phyloP scores from a whole-genome alignment of 345 rosid species.

The Theobroma cacao region DNA sequence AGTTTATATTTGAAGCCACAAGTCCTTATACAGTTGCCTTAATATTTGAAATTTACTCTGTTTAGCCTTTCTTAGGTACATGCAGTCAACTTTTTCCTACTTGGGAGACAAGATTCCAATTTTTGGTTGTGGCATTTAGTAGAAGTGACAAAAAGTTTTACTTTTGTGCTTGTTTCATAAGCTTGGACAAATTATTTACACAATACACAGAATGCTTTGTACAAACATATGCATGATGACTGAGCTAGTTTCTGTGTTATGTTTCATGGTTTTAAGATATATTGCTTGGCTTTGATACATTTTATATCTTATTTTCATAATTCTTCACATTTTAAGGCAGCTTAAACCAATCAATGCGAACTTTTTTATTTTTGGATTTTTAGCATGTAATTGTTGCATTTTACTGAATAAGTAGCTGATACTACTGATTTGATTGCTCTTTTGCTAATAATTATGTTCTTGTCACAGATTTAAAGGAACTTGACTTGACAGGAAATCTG shows the following conservation, averaged over 20 bases:
- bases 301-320: not conserved
- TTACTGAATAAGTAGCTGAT: not conserved
- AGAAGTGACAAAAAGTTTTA: not conserved
- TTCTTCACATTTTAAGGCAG: not conserved
- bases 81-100: not conserved
- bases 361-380: not conserved
- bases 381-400: not conserved
- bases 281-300: not conserved
- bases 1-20: not conserved
- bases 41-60: not conserved
- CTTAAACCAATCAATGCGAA: not conserved
- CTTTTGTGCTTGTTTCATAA: not conserved
- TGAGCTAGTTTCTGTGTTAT: not conserved
- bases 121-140: not conserved
- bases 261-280: not conserved
- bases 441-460: constrained; percentile 8
- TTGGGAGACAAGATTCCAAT: not conserved
- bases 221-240: not conserved
- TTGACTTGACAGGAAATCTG: constrained; percentile 93
- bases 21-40: not conserved
- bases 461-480: constrained; percentile 65
- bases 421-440: not conserved
- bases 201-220: not conserved
- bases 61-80: too few relatives aligned
- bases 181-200: not conserved